phyloP scores from a whole-genome alignment of 768 basidiomycete species.

The Lactifluus hygrophoroides region DNA sequence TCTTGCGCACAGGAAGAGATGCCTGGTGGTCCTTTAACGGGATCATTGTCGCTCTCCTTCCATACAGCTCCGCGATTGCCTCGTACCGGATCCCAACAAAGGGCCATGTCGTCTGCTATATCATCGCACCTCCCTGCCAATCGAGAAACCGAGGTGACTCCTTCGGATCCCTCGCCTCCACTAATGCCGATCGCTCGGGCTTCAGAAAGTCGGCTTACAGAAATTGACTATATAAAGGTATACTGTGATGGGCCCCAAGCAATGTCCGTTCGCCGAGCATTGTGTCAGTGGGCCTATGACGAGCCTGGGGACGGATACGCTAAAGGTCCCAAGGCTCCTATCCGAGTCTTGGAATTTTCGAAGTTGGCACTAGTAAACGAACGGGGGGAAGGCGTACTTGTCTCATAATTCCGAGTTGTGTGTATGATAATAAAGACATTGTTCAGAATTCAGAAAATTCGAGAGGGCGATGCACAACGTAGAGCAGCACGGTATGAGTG shows the following conservation, averaged over 20 bases:
- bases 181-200: not conserved
- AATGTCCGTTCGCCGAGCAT: constrained; percentile 2
- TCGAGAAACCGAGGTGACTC: not conserved
- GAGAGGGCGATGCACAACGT: too few relatives aligned
- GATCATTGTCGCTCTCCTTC: constrained; percentile 15
- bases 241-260: constrained; percentile 13
- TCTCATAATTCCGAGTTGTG: not conserved
- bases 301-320: not conserved
- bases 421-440: too few relatives aligned
- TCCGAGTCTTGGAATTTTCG: constrained; percentile 5
- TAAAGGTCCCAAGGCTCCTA: not conserved
- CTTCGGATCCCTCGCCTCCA: not conserved
- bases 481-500: too few relatives aligned
- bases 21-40: not conserved
- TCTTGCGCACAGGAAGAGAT: constrained; percentile 4
- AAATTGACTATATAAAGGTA: constrained; percentile 11
- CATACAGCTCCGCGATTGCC: not conserved
- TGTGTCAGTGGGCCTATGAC: constrained; percentile 4
- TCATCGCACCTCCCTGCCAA: not conserved
- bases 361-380: constrained; percentile 10
- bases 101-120: not conserved
- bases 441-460: too few relatives aligned
- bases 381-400: constrained; percentile 11
- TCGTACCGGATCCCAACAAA: not conserved
- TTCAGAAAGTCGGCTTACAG: not conserved